Evolutionary conservation across 176 grass and related monocot genomes (phyloP), one percentile per base, ranked within the genome.

Genomic region (Bolboschoenus planiculmis): DNA sequence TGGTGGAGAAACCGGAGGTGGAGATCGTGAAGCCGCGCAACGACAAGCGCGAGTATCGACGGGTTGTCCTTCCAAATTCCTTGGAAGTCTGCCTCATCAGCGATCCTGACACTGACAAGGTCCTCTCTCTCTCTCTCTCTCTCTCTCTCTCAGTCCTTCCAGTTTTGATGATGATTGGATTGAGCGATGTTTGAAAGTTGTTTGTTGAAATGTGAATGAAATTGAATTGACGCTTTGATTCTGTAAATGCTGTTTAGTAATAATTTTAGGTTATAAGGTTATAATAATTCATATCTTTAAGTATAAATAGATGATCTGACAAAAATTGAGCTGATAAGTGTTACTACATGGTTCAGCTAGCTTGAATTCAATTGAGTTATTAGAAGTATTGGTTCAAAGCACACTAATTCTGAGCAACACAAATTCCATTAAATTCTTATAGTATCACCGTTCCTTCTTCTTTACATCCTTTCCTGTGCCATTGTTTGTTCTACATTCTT

Each of bases 51-150:
- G 90, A 71, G 79, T 98, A 98, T 85, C 85, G 95, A 50, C 91
- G 90, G 67, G 84, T 98, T 68, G 92, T 98, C 65, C 95, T 98
- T 46, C 84, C 92, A 14, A 98, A 98, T 82, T 84, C 53, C 39
- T 84, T 98, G 37, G 90, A 91, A 67, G 91, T 88, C 46, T 92
- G 94, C 83, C 88, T 97, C 70, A 86, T 97, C 89, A 94, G 95
- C 88, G 95, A 97, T 82, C 90, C 96, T 73, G 96, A 98, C 58
- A 95, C 92, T 15, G 96, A 98, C 42, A 98, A 98, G 90, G 94
- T 92, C 56, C 31, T 54, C 37, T 39, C 56, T 80, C 14, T 31
- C 50, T 43, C 62, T n/a, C 31, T 54, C 37, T 39, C 56, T 80
- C 31, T 54, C 37, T 39, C 56, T 80, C 14, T 31, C 50, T 43